Evolutionary conservation across 345 rosid species (phyloP).

Genomic region (Gossypium raimondii): DNA sequence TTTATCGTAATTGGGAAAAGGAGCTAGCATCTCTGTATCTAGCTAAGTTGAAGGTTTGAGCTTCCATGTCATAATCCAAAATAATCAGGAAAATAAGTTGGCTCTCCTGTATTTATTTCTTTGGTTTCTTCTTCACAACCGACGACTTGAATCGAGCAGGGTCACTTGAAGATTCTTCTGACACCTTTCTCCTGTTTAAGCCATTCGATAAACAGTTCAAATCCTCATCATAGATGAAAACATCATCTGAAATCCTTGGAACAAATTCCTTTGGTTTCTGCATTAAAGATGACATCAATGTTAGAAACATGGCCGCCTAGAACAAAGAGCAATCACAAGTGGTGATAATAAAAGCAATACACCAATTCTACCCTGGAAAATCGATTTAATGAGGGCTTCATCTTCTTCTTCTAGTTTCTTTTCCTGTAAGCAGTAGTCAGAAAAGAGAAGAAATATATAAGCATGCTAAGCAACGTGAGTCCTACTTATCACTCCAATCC

Average conservation of each 20-base stretch:
- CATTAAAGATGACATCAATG: slow-evolving; percentile 11
- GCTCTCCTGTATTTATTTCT: too few species aligned
- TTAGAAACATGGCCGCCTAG: slow-evolving; percentile 1
- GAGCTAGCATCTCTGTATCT: too few species aligned
- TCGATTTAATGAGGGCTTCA: slow-evolving; percentile 64
- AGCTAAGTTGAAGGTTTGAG: too few species aligned
- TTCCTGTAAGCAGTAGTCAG: slow-evolving; percentile 31
- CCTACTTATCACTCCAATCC: neutral
- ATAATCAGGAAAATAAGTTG: too few species aligned
- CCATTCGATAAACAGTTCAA: slow-evolving; percentile 16
- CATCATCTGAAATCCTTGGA: slow-evolving; percentile 56
- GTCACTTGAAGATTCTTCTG: neutral
- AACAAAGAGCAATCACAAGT: neutral
- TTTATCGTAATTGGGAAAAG: too few species aligned
- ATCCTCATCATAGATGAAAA: slow-evolving; percentile 36
- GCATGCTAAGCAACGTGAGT: neutral
- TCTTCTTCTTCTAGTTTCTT: slow-evolving; percentile 64
- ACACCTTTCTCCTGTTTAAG: neutral
- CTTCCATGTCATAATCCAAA: too few species aligned
- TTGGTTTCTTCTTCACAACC: too few species aligned
- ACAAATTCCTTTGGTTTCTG: slow-evolving; percentile 42
- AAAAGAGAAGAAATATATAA: neutral
- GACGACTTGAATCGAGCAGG: too few species aligned
- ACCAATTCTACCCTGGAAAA: slow-evolving; percentile 43
- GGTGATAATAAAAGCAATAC: neutral